These are phyloP conservation scores for Leucocoprinus birnbaumii DNA, from an alignment of 768 basidiomycete genomes.

Conservation along the genomic window DNA sequence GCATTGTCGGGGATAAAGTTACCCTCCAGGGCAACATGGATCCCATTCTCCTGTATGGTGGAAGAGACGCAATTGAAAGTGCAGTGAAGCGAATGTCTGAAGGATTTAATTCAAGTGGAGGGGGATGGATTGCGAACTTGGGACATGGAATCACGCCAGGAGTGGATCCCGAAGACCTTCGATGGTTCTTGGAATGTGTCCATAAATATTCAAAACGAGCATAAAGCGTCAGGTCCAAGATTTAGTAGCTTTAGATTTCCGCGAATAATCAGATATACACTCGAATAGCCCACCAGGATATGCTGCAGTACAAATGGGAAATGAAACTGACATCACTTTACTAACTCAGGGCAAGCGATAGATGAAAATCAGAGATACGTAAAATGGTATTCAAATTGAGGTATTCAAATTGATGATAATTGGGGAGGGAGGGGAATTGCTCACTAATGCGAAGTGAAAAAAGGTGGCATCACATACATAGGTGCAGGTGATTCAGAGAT, in stretches of 20 bases:
- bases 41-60: constrained; percentile 83
- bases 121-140: constrained; percentile 95
- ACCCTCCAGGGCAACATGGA: constrained; percentile 94
- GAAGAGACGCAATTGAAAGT: constrained; percentile 78
- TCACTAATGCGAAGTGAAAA: constrained; percentile 15
- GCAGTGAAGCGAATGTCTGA: constrained; percentile 82
- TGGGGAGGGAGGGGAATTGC: constrained; percentile 30
- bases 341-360: background rate
- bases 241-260: background rate
- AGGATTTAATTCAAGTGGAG: constrained; percentile 62
- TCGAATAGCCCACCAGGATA: background rate
- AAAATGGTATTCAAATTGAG: constrained; percentile 14
- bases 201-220: constrained; percentile 67
- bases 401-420: constrained; percentile 26
- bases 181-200: constrained; percentile 89
- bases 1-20: constrained; percentile 56
- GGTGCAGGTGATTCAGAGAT: constrained; percentile 2
- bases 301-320: background rate
- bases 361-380: constrained; percentile 1
- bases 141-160: constrained; percentile 97
- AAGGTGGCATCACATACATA: constrained; percentile 9
- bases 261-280: background rate
- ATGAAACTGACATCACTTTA: background rate
- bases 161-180: constrained; percentile 90
- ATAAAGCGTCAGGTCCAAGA: constrained; percentile 1